Base-by-base conservation (phyloP, 2,329 filamentous ascomycete species). In the Xylaria multiplex region DNA sequence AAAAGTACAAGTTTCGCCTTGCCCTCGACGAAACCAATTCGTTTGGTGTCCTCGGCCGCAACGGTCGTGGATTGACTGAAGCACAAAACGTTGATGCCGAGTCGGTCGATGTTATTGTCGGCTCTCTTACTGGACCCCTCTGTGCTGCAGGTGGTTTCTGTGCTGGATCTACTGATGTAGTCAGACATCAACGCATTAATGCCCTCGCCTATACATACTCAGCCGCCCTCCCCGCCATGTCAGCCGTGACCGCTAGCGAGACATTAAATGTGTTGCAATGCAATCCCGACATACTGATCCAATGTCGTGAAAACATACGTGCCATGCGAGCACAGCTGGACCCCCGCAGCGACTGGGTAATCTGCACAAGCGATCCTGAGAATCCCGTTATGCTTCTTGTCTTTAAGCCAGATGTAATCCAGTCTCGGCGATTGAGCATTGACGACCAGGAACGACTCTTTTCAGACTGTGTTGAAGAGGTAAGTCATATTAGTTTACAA, bases 11-110 rank as follows among this genome's bases (percentile, higher is more conserved):
- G 82, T 99, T 98, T 83, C 93, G 96, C 74, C 88, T 99, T 63
- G 97, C 98, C 71, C 89, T 99, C 43, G 96, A 99, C 78, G 96
- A 99, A 83, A 97, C 94, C 1, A 97, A 93, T 91, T 97, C 94
- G 0, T 99, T 98, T 77, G 96, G 95, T 66, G 92, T 98, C 19
- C 86, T 99, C 5, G 96, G 96, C 54, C 88, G 93, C 68, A 97
- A 93, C 30, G 96, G 96, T 22, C 90, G 93, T 59, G 96, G 96
- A 65, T 85, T 98, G 45, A 98, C 96, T 0, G 96, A 99, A 82
- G 93, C 95, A 6, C 96, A 98, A 77, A 97, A 98, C 73, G 95
- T 99, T 19, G 96, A 98, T 77, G 90, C 95, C 0, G 88, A 91
- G 9, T 92, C 97, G 76, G 90, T 99, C 56, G 96, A 99, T 81